Percentiles rank a stretch among this genome's conserved stretches.
Evolutionary conservation across 2,329 filamentous ascomycete species (phyloP).

Genomic region (Verticillium alfalfae): DNA sequence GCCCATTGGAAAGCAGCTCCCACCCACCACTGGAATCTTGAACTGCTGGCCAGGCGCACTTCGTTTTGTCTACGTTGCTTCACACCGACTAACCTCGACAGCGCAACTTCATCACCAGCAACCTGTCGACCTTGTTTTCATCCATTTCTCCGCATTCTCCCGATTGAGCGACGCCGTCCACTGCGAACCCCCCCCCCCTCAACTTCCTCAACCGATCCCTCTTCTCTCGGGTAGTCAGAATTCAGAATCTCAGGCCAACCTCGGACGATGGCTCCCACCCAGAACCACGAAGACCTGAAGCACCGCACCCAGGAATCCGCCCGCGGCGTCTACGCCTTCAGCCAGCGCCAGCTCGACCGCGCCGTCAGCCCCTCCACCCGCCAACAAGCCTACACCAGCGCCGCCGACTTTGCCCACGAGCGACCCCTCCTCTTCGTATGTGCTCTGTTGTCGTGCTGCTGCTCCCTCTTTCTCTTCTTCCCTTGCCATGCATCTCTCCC

Average conservation of each 20-base stretch:
- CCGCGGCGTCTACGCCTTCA: slow-evolving; percentile 29
- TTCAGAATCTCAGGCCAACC: neutral
- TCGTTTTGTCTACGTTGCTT: no score
- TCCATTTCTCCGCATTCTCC: neutral
- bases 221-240: neutral
- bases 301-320: slow-evolving; percentile 24
- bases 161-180: neutral
- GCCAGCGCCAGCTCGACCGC: slow-evolving; percentile 39
- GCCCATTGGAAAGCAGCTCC: neutral
- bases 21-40: neutral
- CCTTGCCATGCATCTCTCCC: neutral
- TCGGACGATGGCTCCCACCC: neutral
- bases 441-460: slow-evolving; percentile 1
- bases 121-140: neutral
- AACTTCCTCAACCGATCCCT: no score
- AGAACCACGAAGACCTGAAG: slow-evolving; percentile 6
- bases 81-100: neutral
- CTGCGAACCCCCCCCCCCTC: no score
- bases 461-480: neutral
- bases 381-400: slow-evolving; percentile 46
- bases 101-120: neutral
- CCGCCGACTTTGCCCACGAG: slow-evolving; percentile 50
- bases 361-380: slow-evolving; percentile 57
- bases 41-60: neutral
- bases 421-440: slow-evolving; percentile 68